Percentiles rank a stretch among this genome's conserved stretches.
Conservation (phyloP, 306 rosid genomes). For the Sindora glabra region DNA sequence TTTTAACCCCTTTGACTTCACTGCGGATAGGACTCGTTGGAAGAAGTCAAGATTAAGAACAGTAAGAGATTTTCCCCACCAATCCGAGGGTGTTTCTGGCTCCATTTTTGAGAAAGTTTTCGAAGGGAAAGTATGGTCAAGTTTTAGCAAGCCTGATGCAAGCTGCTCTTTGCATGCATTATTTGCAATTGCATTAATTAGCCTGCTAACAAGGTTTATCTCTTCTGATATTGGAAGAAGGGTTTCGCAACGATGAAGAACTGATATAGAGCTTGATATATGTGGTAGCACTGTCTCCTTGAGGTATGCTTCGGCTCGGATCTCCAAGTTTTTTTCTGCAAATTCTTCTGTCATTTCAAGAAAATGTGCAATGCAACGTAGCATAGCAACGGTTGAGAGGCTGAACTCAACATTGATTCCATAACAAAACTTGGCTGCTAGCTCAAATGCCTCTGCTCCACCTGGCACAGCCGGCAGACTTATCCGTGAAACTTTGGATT, state of each 20-base stretch:
- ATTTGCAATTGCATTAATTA: slow-evolving; percentile 74
- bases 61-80: slow-evolving; percentile 89
- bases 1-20: slow-evolving; percentile 85
- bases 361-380: slow-evolving; percentile 63
- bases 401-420: slow-evolving; percentile 69
- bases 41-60: slow-evolving; percentile 74
- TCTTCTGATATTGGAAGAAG: slow-evolving; percentile 79
- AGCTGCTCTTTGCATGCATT: slow-evolving; percentile 96
- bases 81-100: slow-evolving; percentile 78
- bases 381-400: slow-evolving; percentile 66
- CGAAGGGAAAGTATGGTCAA: slow-evolving; percentile 68
- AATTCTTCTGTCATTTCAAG: slow-evolving; percentile 91
- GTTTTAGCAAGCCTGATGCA: slow-evolving; percentile 69
- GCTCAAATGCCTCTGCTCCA: slow-evolving; percentile 82
- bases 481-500: slow-evolving; percentile 57
- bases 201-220: slow-evolving; percentile 58
- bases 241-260: slow-evolving; percentile 78
- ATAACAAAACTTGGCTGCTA: slow-evolving; percentile 88
- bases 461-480: slow-evolving; percentile 65
- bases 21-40: slow-evolving; percentile 64
- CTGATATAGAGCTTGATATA: slow-evolving; percentile 65
- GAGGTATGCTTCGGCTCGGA: slow-evolving; percentile 54
- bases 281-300: slow-evolving; percentile 63
- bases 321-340: slow-evolving; percentile 66
- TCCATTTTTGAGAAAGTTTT: slow-evolving; percentile 44